These are phyloP conservation scores for Platanthera guangdongensis DNA, from an alignment of 106 monocot genomes.

Conservation along the genomic window DNA sequence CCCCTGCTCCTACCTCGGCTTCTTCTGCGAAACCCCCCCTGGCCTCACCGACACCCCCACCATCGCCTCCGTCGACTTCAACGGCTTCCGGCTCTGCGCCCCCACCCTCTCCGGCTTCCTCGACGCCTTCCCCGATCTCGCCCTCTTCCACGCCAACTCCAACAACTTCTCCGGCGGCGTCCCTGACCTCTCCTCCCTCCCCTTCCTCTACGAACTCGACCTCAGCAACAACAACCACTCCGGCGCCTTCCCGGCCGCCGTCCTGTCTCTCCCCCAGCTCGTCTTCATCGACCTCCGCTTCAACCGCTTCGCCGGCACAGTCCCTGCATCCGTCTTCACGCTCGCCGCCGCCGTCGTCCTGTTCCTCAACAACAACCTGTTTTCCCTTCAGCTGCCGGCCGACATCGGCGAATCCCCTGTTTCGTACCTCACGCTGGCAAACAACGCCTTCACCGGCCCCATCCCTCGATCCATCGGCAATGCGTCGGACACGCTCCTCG, in stretches of 20 bases:
- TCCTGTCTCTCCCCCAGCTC: conserved; percentile 8
- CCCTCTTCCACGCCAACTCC: conserved; percentile 38
- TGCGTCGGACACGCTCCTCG: conserved; percentile 20
- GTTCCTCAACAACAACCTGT: conserved; percentile 42
- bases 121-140: conserved; percentile 25
- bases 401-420: conserved; percentile 24
- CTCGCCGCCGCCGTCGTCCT: conserved; percentile 13
- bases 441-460: conserved; percentile 42
- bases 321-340: background rate
- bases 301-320: conserved; percentile 1
- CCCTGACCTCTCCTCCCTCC: conserved; percentile 18
- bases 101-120: conserved; percentile 27
- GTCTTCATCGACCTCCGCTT: conserved; percentile 10
- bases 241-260: conserved; percentile 32
- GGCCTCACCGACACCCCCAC: conserved; percentile 8
- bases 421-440: conserved; percentile 29
- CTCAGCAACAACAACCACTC: conserved; percentile 45
- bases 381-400: conserved; percentile 18
- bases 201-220: conserved; percentile 60
- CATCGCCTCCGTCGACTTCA: conserved; percentile 25
- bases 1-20: conserved; percentile 30
- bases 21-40: conserved; percentile 29
- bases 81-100: conserved; percentile 6
- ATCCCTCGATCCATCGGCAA: conserved; percentile 25
- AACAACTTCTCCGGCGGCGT: conserved; percentile 28